Percentiles rank a stretch among this genome's conserved stretches.
Conservation (phyloP, 1,284 basidiomycete species). For the Boletus sp. region DNA sequence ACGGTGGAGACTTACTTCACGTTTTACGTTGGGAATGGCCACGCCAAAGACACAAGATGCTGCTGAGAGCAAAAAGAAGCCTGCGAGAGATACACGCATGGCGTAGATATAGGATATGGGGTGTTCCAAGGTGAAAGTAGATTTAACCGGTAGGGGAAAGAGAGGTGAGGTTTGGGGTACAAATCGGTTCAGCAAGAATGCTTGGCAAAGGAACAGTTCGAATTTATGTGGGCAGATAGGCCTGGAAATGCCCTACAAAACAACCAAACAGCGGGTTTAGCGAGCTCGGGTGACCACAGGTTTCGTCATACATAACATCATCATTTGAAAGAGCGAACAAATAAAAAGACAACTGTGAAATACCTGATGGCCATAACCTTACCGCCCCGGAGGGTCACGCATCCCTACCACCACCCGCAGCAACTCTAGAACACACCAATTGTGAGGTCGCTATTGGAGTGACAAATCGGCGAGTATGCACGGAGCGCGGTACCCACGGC, state of each 20-base stretch:
- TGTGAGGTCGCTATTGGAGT: neutral
- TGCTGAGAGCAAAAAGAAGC: constrained; percentile 13
- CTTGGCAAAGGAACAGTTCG: neutral
- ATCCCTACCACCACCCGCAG: neutral
- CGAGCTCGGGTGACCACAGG: neutral
- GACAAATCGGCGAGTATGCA: too few relatives aligned
- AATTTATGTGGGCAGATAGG: constrained; percentile 7
- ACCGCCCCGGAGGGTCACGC: neutral
- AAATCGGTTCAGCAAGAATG: neutral
- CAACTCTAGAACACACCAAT: neutral
- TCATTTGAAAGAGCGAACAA: neutral
- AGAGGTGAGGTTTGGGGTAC: neutral
- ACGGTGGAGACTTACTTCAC: constrained; percentile 7
- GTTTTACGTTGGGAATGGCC: constrained; percentile 10
- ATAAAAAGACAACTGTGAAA: neutral
- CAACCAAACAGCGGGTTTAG: constrained; percentile 11
- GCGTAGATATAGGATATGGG: neutral
- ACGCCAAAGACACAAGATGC: constrained; percentile 10
- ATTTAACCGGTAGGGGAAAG: neutral
- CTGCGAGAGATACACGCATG: constrained; percentile 18
- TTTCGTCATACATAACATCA: constrained; percentile 12
- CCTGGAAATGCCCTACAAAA: constrained; percentile 8
- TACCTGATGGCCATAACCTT: neutral
- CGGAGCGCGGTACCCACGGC: too few relatives aligned
- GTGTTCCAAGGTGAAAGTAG: neutral